Conservation (phyloP, 2,329 filamentous ascomycete species). For the Verticillium nonalfalfae region DNA sequence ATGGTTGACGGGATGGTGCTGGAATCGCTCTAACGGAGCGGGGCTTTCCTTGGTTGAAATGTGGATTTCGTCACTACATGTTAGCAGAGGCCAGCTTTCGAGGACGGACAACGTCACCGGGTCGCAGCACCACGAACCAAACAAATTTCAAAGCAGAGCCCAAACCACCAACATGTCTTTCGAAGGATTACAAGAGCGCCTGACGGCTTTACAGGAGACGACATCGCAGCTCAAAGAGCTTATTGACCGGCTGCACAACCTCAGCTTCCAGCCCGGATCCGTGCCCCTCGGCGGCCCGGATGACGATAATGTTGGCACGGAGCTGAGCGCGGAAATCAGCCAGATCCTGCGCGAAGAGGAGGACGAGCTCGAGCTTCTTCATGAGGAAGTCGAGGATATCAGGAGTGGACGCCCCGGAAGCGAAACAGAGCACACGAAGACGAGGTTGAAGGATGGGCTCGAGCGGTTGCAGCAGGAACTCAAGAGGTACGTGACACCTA, state of each 20-base stretch:
- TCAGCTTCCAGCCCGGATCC: conserved; percentile 53
- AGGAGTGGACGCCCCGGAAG: conserved; percentile 42
- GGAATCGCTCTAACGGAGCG: neutral
- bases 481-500: conserved; percentile 45
- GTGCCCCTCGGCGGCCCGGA: conserved; percentile 39
- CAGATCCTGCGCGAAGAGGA: conserved; percentile 70
- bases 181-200: conserved; percentile 55
- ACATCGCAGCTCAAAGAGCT: conserved; percentile 51
- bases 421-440: conserved; percentile 55
- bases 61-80: conserved; percentile 13
- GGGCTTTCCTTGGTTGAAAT: neutral
- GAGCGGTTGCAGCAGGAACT: conserved; percentile 65
- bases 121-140: neutral
- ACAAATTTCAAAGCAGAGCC: neutral
- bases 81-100: conserved; percentile 12
- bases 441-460: conserved; percentile 59
- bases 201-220: conserved; percentile 54
- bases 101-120: neutral
- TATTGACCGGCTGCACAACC: conserved; percentile 51
- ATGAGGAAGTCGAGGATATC: conserved; percentile 71
- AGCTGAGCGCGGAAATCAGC: conserved; percentile 76
- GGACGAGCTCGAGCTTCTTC: conserved; percentile 75
- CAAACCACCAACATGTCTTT: conserved; percentile 38
- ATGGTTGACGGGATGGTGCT: no score
- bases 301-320: conserved; percentile 52